Evolutionary conservation across 257 asterid genomes (phyloP).

Genomic region (Henckelia pumila): DNA sequence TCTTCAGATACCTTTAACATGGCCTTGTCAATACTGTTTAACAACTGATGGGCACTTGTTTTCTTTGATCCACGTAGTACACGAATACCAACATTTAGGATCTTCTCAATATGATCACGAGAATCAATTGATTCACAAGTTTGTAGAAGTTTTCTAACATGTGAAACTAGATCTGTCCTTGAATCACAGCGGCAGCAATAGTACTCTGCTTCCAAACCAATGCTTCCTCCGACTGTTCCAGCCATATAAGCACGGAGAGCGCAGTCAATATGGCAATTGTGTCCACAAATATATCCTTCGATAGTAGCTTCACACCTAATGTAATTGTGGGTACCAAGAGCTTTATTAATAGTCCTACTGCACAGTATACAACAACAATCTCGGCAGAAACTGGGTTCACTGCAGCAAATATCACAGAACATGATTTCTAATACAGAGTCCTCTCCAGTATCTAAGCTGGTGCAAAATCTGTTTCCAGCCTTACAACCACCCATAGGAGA

Average conservation of each 20-base stretch:
- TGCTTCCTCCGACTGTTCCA: constrained; percentile 80
- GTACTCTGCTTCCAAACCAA: constrained; percentile 78
- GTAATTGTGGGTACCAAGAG: constrained; percentile 39
- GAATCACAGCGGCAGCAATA: constrained; percentile 89
- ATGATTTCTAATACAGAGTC: constrained; percentile 39
- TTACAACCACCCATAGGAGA: constrained; percentile 37
- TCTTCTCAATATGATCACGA: constrained; percentile 44
- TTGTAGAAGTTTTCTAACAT: constrained; percentile 47
- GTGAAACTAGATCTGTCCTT: constrained; percentile 61
- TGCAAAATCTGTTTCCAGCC: constrained; percentile 44
- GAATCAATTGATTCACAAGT: constrained; percentile 49
- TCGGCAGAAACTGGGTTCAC: constrained; percentile 69
- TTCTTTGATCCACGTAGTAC: constrained; percentile 53
- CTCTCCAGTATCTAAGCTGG: constrained; percentile 39
- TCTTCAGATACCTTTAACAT: constrained; percentile 59
- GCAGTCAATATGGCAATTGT: constrained; percentile 71
- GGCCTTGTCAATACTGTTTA: constrained; percentile 45
- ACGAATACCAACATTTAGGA: constrained; percentile 48
- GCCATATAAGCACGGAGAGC: constrained; percentile 79
- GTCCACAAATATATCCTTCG: constrained; percentile 60
- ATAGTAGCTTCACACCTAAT: constrained; percentile 65
- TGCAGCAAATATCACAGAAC: constrained; percentile 78
- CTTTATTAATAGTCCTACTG: constrained; percentile 41
- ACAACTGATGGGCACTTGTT: constrained; percentile 48
- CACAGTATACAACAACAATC: constrained; percentile 89